Conservation (phyloP, 2,329 filamentous ascomycete genomes). For the Penicillium sp. region DNA sequence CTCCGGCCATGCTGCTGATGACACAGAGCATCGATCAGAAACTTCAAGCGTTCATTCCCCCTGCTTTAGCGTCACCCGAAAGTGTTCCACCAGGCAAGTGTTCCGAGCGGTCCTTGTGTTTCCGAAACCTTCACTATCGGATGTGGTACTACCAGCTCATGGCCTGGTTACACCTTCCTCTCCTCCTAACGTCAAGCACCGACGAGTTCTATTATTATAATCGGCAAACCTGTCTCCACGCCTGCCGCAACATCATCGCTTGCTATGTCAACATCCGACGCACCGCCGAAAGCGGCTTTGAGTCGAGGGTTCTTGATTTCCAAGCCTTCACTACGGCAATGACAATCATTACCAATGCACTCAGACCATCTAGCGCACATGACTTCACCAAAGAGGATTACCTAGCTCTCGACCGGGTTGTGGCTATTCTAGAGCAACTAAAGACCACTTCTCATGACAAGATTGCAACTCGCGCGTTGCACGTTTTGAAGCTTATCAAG, state of each 20-base stretch:
- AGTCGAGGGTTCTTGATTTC: constrained; percentile 14
- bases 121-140: not conserved
- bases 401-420: constrained; percentile 2
- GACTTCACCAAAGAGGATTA: not conserved
- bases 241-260: constrained; percentile 8
- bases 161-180: constrained; percentile 13
- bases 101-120: not conserved
- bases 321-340: constrained; percentile 16
- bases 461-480: constrained; percentile 5
- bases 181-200: constrained; percentile 2
- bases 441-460: constrained; percentile 4
- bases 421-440: not conserved
- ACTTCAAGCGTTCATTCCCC: not conserved
- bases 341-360: constrained; percentile 9
- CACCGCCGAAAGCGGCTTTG: constrained; percentile 3
- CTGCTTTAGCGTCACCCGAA: not conserved
- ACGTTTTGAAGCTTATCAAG: constrained; percentile 6
- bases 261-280: constrained; percentile 10
- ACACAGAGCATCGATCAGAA: constrained; percentile 12
- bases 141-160: constrained; percentile 13
- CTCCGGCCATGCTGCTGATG: constrained; percentile 10
- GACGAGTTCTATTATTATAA: constrained; percentile 4
- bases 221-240: constrained; percentile 9
- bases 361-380: not conserved
- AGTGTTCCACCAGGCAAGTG: constrained; percentile 1